phyloP scores from a whole-genome alignment of 805 yeast species.

The Monosporozyma solicola region DNA sequence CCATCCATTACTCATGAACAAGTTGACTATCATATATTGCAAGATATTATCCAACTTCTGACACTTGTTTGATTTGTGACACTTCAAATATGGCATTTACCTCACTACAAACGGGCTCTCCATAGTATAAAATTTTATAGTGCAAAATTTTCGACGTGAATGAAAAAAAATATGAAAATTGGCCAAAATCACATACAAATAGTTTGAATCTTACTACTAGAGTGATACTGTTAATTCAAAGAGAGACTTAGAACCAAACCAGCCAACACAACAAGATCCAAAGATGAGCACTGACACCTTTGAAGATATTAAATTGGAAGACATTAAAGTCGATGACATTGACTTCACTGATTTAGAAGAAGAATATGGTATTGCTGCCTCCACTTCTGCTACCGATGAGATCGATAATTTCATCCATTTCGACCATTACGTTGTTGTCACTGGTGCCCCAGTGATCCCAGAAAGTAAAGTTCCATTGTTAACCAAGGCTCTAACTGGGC shows the following conservation, averaged over 20 bases:
- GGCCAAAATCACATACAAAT: not conserved
- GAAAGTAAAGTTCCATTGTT: slow-evolving; percentile 77
- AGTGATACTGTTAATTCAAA: not conserved
- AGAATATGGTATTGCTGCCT: slow-evolving; percentile 47
- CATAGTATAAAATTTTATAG: not conserved
- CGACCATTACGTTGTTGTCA: slow-evolving; percentile 76
- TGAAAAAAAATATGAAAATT: not conserved
- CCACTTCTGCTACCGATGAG: not conserved
- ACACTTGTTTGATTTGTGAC: not conserved
- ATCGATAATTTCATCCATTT: slow-evolving; percentile 42
- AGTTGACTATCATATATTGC: too few relatives aligned
- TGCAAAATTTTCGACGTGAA: not conserved
- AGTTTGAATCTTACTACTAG: not conserved
- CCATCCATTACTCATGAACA: too few relatives aligned
- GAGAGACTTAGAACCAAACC: not conserved
- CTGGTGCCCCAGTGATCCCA: slow-evolving; percentile 95
- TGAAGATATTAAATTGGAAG: slow-evolving; percentile 34
- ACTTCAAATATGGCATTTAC: not conserved
- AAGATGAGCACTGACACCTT: slow-evolving; percentile 18
- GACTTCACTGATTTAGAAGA: slow-evolving; percentile 83
- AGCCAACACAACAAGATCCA: not conserved
- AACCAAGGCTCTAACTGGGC: slow-evolving; percentile 74
- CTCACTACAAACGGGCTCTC: not conserved
- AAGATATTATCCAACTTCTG: not conserved
- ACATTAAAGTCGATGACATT: slow-evolving; percentile 51